phyloP scores from a whole-genome alignment of 441 rosid species.

The Croton setiger region DNA sequence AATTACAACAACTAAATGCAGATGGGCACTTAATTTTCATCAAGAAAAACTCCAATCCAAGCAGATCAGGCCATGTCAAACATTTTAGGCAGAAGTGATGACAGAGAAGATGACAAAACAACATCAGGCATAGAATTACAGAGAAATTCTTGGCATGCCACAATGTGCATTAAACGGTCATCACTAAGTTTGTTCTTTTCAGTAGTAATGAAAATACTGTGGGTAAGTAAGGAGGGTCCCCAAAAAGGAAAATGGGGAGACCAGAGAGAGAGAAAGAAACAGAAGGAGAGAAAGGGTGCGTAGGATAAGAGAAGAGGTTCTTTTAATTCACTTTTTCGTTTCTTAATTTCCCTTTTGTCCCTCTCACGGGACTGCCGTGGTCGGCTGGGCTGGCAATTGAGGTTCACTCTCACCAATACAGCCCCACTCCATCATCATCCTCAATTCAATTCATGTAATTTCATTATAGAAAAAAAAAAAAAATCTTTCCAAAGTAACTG shows the following conservation, averaged over 20 bases:
- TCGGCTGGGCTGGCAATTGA: conserved; percentile 51
- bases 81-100: conserved; percentile 12
- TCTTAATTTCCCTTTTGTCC: conserved; percentile 41
- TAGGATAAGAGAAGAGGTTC: conserved; percentile 25
- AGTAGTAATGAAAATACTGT: conserved; percentile 17
- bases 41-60: conserved; percentile 30
- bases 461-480: neutral
- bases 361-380: conserved; percentile 67
- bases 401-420: conserved; percentile 33
- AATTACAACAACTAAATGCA: conserved; percentile 25
- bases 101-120: conserved; percentile 26
- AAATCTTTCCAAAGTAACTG: neutral
- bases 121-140: conserved; percentile 36
- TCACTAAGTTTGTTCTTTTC: conserved; percentile 16
- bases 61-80: conserved; percentile 37
- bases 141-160: conserved; percentile 23
- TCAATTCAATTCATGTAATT: conserved; percentile 32
- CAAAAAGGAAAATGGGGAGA: conserved; percentile 25
- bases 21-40: conserved; percentile 28
- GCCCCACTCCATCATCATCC: conserved; percentile 27
- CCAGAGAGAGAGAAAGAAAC: conserved; percentile 26
- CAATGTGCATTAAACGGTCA: conserved; percentile 40
- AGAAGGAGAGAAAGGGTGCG: conserved; percentile 25
- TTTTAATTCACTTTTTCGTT: neutral
- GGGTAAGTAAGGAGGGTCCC: conserved; percentile 29